Conservation (phyloP, 2,329 filamentous ascomycete genomes). For the Didymella arachidicola region DNA sequence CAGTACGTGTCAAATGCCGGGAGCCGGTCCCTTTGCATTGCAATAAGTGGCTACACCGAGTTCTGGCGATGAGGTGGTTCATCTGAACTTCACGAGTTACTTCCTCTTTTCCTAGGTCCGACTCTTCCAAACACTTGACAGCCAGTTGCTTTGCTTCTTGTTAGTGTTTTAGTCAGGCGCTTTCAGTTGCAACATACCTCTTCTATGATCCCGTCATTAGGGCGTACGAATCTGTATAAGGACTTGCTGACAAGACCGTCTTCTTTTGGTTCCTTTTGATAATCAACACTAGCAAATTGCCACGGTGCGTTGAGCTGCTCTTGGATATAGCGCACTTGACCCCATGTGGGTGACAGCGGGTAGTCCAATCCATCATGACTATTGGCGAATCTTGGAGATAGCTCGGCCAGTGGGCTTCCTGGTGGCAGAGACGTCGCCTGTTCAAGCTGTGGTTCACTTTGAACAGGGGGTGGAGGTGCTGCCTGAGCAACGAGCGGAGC, state of each 20-base stretch:
- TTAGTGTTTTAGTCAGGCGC: background rate
- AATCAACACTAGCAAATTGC: conserved; percentile 3
- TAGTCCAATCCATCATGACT: background rate
- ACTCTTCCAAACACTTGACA: conserved; percentile 4
- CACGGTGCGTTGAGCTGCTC: conserved; percentile 1
- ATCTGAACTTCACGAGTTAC: background rate
- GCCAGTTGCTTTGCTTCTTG: background rate
- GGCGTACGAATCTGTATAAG: background rate
- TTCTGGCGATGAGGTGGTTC: background rate
- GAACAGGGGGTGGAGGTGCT: background rate
- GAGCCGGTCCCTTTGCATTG: background rate
- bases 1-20: background rate
- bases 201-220: background rate
- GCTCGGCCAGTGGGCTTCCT: background rate
- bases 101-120: background rate
- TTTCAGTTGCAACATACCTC: background rate
- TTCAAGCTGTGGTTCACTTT: background rate
- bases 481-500: background rate
- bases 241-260: background rate
- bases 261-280: background rate
- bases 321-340: background rate
- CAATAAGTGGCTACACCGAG: conserved; percentile 3
- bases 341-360: background rate
- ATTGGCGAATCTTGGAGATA: conserved; percentile 7
- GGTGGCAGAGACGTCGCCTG: background rate